These are phyloP conservation scores for Populus simonii DNA, from an alignment of 345 rosid genomes.

Conservation along the genomic window DNA sequence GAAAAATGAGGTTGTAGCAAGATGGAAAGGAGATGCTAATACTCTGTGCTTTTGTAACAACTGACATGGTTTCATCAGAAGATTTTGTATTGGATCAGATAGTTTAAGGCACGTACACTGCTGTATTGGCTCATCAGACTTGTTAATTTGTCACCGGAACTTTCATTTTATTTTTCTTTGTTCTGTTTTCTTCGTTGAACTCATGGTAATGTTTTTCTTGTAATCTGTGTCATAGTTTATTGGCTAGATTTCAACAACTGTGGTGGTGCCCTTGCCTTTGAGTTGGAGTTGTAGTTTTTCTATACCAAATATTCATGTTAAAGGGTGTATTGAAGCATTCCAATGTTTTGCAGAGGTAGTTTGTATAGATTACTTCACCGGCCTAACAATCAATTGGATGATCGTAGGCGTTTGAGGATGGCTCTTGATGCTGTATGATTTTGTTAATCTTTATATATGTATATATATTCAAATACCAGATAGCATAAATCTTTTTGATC, in stretches of 20 bases:
- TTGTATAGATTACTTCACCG: slow-evolving; percentile 86
- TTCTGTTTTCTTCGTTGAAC: not conserved
- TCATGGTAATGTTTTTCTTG: not conserved
- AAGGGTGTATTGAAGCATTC: not conserved
- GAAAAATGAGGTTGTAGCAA: not conserved
- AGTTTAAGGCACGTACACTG: not conserved
- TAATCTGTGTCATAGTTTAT: not conserved
- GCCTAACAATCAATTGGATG: slow-evolving; percentile 91
- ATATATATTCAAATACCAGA: not conserved
- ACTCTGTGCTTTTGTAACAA: not conserved
- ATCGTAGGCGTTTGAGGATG: slow-evolving; percentile 87
- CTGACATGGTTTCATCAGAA: not conserved
- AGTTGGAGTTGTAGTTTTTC: not conserved
- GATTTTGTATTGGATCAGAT: not conserved
- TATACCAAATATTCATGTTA: slow-evolving; percentile 4
- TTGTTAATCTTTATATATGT: slow-evolving; percentile 8
- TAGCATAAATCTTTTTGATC: slow-evolving; percentile 2
- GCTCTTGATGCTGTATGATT: slow-evolving; percentile 87
- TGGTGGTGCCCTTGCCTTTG: not conserved
- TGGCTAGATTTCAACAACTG: not conserved
- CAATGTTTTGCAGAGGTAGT: slow-evolving; percentile 78
- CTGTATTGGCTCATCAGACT: not conserved
- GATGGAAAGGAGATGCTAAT: not conserved
- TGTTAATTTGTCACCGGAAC: not conserved
- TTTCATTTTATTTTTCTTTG: not conserved